phyloP scores from a whole-genome alignment of 371 early-diverging fungal genomes.

The Syncephalis plumigaleata region DNA sequence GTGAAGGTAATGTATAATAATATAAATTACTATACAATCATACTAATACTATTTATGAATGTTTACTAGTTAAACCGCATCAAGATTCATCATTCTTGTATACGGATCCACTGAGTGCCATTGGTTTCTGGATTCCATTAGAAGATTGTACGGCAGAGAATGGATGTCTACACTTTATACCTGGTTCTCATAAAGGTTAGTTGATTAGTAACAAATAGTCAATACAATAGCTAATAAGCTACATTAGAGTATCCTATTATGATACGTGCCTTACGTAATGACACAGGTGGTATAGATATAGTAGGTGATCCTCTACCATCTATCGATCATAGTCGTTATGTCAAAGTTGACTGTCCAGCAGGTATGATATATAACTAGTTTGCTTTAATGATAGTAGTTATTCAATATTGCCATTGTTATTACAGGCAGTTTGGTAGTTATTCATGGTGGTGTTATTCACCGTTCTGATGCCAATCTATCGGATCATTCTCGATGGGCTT shows the following conservation, averaged over 20 bases:
- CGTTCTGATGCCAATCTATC: constrained; percentile 65
- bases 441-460: constrained; percentile 81
- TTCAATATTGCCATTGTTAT: constrained; percentile 19
- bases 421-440: constrained; percentile 62
- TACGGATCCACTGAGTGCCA: constrained; percentile 67
- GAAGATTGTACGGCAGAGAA: constrained; percentile 81
- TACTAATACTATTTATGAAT: no score
- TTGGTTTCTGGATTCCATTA: constrained; percentile 87
- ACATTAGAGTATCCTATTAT: constrained; percentile 32
- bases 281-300: constrained; percentile 11
- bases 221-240: neutral
- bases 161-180: constrained; percentile 76
- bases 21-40: no score
- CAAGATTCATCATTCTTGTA: constrained; percentile 87
- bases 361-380: constrained; percentile 7
- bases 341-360: no score
- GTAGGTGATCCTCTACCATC: constrained; percentile 2
- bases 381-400: neutral
- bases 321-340: no score
- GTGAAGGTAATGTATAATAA: constrained; percentile 30
- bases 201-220: neutral
- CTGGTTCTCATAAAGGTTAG: constrained; percentile 68
- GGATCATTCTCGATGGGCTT: constrained; percentile 63
- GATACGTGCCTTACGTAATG: constrained; percentile 56
- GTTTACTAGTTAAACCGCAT: constrained; percentile 40